A percentile compares a stretch with the other conserved stretches of the same genome.
phyloP scores from a whole-genome alignment of 768 basidiomycete genomes.

The Cystofilobasidium bisporidii region DNA sequence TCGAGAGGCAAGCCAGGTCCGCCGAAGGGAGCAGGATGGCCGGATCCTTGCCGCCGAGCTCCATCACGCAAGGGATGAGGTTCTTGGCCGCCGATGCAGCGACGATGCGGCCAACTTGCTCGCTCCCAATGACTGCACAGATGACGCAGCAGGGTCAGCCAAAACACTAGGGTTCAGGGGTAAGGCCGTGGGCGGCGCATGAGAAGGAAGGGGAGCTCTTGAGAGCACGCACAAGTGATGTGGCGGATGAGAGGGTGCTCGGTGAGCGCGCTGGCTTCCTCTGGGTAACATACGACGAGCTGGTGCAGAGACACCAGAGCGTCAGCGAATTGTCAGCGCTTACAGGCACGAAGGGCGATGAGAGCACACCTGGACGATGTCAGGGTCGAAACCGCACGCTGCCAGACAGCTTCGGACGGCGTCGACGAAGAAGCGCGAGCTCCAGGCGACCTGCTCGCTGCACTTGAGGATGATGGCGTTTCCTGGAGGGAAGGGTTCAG shows the following conservation, averaged over 20 bases:
- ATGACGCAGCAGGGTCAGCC: neutral
- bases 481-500: neutral
- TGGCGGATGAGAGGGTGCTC: slow-evolving; percentile 70
- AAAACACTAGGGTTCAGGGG: too few species aligned
- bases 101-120: slow-evolving; percentile 49
- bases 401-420: slow-evolving; percentile 66
- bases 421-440: slow-evolving; percentile 60
- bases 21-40: slow-evolving; percentile 79
- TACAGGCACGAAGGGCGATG: too few species aligned
- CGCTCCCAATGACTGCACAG: slow-evolving; percentile 40
- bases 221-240: slow-evolving; percentile 52
- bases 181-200: too few species aligned
- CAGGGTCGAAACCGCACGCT: slow-evolving; percentile 69
- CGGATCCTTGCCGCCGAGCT: slow-evolving; percentile 95
- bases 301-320: slow-evolving; percentile 32
- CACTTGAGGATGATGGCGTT: slow-evolving; percentile 29
- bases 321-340: too few species aligned
- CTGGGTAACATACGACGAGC: slow-evolving; percentile 80
- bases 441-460: slow-evolving; percentile 66
- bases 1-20: slow-evolving; percentile 47
- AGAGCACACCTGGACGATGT: slow-evolving; percentile 65
- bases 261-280: slow-evolving; percentile 73
- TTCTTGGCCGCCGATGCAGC: slow-evolving; percentile 73
- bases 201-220: neutral
- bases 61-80: slow-evolving; percentile 82